Percentiles rank a stretch among this genome's conserved stretches.
Conservation (phyloP, 352 stramenopile genomes). For the Phytophthora pseudosyringae region DNA sequence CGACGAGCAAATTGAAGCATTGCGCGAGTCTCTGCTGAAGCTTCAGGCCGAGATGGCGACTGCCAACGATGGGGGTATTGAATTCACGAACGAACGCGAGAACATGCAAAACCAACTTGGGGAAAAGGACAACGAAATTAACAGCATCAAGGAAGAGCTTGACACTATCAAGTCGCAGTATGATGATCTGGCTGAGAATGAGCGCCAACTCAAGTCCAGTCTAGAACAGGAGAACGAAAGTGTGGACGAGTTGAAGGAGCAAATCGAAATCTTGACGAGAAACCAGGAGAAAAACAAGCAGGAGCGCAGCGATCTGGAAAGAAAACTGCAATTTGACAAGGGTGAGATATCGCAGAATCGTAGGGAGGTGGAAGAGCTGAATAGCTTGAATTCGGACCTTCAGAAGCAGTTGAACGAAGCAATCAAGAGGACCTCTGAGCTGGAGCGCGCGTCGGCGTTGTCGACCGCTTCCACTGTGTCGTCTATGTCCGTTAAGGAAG, state of each 20-base stretch:
- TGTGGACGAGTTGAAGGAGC: slow-evolving; percentile 48
- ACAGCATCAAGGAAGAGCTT: slow-evolving; percentile 46
- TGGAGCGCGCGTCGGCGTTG: slow-evolving; percentile 48
- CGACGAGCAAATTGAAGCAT: slow-evolving; percentile 65
- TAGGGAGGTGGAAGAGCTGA: slow-evolving; percentile 60
- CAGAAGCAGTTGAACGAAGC: slow-evolving; percentile 60
- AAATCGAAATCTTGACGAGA: slow-evolving; percentile 52
- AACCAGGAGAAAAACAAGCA: slow-evolving; percentile 48
- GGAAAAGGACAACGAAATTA: slow-evolving; percentile 44
- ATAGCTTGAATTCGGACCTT: slow-evolving; percentile 55
- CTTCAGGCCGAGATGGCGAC: slow-evolving; percentile 59
- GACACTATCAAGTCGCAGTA: slow-evolving; percentile 52
- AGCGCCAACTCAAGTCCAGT: slow-evolving; percentile 43
- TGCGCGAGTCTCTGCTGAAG: slow-evolving; percentile 50
- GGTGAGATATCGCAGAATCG: slow-evolving; percentile 61
- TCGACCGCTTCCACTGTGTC: slow-evolving; percentile 45
- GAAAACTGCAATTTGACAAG: slow-evolving; percentile 53
- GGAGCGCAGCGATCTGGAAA: slow-evolving; percentile 44
- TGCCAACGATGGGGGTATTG: slow-evolving; percentile 55
- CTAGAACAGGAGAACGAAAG: slow-evolving; percentile 55
- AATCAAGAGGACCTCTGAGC: slow-evolving; percentile 46
- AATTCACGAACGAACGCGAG: slow-evolving; percentile 50
- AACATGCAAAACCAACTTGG: slow-evolving; percentile 42
- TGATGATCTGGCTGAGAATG: slow-evolving; percentile 58
- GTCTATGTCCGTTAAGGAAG: slow-evolving; percentile 35